These are phyloP conservation scores for Diaporthe ilicicola DNA, from an alignment of 2,329 filamentous ascomycete species.

Conservation along the genomic window DNA sequence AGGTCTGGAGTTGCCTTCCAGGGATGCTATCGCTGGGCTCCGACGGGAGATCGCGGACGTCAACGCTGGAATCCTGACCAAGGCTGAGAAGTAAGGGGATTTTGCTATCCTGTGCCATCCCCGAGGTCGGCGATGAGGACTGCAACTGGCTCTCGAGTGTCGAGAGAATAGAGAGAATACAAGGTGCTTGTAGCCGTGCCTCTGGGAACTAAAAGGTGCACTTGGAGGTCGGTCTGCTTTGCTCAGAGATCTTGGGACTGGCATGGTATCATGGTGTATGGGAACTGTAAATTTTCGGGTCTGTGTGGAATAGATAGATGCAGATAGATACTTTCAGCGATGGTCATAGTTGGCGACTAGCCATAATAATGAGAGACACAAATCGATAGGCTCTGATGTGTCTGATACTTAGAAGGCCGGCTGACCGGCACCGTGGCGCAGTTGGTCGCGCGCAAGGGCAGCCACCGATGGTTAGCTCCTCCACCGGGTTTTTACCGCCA, in stretches of 20 bases:
- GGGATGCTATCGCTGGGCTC: background rate
- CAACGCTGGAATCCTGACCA: background rate
- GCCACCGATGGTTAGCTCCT: no score
- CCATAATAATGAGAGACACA: background rate
- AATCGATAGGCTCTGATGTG: no score
- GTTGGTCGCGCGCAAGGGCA: no score
- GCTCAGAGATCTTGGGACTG: background rate
- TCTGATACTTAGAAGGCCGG: background rate
- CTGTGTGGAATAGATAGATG: background rate
- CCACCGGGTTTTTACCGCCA: no score
- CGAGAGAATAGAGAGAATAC: background rate
- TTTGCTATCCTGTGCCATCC: background rate
- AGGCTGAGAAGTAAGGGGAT: background rate
- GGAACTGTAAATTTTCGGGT: background rate
- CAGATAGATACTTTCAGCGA: background rate
- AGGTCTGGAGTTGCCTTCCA: conserved; percentile 8
- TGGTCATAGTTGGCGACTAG: background rate
- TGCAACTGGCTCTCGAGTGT: background rate
- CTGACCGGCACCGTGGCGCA: no score
- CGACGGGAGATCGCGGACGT: background rate
- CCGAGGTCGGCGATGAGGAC: no score
- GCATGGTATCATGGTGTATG: background rate
- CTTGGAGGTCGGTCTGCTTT: no score
- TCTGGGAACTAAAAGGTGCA: background rate
- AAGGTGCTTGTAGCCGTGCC: background rate